These are phyloP conservation scores for Phylloporus sp. DNA, from an alignment of 768 basidiomycete species.

Conservation along the genomic window DNA sequence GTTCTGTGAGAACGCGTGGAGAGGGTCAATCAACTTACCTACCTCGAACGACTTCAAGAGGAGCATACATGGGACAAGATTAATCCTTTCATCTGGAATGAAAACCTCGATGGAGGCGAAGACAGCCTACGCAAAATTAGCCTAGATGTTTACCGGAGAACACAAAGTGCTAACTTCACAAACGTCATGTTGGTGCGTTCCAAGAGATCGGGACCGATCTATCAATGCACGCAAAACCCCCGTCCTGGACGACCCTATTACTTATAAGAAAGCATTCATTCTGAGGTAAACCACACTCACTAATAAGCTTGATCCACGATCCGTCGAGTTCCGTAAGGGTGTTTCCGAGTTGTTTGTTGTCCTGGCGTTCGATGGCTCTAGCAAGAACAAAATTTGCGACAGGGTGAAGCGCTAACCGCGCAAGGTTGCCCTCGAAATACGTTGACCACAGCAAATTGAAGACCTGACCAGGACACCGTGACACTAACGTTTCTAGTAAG, in stretches of 20 bases:
- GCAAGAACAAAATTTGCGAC: slow-evolving; percentile 94
- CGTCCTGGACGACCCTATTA: slow-evolving; percentile 60
- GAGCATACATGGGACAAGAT: slow-evolving; percentile 68
- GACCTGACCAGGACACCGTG: slow-evolving; percentile 52
- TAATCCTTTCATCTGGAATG: slow-evolving; percentile 42
- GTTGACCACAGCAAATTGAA: slow-evolving; percentile 71
- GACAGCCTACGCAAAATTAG: slow-evolving; percentile 46
- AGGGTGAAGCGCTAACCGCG: slow-evolving; percentile 76
- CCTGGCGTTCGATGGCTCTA: slow-evolving; percentile 63
- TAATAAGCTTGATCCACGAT: slow-evolving; percentile 59
- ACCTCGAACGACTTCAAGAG: slow-evolving; percentile 50
- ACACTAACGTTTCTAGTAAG: slow-evolving; percentile 77
- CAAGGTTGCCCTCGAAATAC: slow-evolving; percentile 74
- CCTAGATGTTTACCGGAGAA: background rate
- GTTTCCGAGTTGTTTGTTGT: slow-evolving; percentile 49
- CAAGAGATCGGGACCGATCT: slow-evolving; percentile 57
- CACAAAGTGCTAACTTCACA: slow-evolving; percentile 47
- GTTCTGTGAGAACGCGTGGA: slow-evolving; percentile 2
- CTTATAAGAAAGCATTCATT: background rate
- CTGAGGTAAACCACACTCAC: slow-evolving; percentile 42
- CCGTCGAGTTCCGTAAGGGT: slow-evolving; percentile 58
- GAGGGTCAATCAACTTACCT: slow-evolving; percentile 9
- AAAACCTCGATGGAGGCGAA: slow-evolving; percentile 56
- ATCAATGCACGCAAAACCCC: slow-evolving; percentile 77
- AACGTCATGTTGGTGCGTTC: slow-evolving; percentile 45